These are phyloP conservation scores for Hanseniaspora occidentalis DNA, from an alignment of 805 yeast species.

Conservation along the genomic window DNA sequence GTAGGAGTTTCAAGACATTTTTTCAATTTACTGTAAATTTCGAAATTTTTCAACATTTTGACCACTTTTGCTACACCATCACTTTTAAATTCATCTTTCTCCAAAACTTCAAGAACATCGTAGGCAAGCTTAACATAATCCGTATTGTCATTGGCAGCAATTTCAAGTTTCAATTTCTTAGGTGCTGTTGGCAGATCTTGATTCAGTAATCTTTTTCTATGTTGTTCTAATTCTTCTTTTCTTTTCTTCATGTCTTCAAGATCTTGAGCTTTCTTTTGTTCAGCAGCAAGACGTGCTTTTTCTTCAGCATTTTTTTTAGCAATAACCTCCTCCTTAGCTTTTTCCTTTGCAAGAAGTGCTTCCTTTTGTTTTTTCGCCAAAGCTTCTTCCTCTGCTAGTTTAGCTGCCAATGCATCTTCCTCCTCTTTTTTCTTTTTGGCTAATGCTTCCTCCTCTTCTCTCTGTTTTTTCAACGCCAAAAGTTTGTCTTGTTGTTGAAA, in stretches of 20 bases:
- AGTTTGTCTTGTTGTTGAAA: slow-evolving; percentile 16
- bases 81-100: neutral
- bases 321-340: neutral
- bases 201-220: neutral
- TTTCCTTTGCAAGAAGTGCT: neutral
- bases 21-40: neutral
- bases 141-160: neutral
- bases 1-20: neutral
- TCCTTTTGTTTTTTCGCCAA: slow-evolving; percentile 1
- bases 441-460: slow-evolving; percentile 5
- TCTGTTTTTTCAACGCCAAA: slow-evolving; percentile 13
- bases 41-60: neutral
- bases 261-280: neutral
- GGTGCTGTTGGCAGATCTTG: neutral
- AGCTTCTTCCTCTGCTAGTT: slow-evolving; percentile 6
- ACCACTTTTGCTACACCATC: neutral
- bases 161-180: neutral
- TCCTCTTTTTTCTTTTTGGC: slow-evolving; percentile 6
- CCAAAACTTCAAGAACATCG: neutral
- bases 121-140: neutral
- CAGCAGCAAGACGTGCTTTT: neutral
- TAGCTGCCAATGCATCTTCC: slow-evolving; percentile 7
- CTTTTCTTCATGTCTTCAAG: neutral
- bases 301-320: neutral
- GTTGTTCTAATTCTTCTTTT: neutral